Percentiles rank a stretch among this genome's conserved stretches.
Evolutionary conservation across 495 filamentous ascomycete species (phyloP).

Genomic region (Daldinia bambusicola): DNA sequence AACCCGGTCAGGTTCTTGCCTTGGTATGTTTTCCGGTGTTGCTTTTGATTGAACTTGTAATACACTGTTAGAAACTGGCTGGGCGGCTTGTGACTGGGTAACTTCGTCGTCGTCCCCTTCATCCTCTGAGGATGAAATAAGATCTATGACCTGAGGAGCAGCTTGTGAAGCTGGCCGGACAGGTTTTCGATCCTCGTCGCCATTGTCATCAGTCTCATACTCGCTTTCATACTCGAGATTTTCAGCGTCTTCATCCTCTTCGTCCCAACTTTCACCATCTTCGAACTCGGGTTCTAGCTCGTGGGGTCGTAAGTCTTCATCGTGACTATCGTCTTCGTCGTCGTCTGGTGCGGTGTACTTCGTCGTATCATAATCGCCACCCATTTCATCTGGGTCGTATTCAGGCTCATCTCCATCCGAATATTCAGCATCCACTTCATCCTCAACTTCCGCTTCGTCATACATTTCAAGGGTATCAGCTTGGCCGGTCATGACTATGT

Average conservation of each 20-base stretch:
- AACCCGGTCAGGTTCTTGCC: neutral
- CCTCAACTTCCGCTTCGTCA: slow-evolving; percentile 43
- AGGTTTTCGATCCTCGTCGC: slow-evolving; percentile 17
- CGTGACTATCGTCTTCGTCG: slow-evolving; percentile 53
- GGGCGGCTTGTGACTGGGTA: neutral
- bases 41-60: slow-evolving; percentile 4
- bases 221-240: slow-evolving; percentile 39
- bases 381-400: slow-evolving; percentile 49
- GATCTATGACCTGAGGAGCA: slow-evolving; percentile 51
- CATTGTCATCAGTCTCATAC: slow-evolving; percentile 36
- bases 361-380: slow-evolving; percentile 45
- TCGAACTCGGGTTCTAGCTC: slow-evolving; percentile 43
- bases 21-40: neutral
- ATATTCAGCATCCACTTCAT: slow-evolving; percentile 43
- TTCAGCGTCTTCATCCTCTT: slow-evolving; percentile 45
- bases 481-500: slow-evolving; percentile 35
- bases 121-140: slow-evolving; percentile 55
- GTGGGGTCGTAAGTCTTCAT: slow-evolving; percentile 44
- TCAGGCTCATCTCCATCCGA: slow-evolving; percentile 54
- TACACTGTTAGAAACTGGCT: neutral
- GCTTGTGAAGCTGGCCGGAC: slow-evolving; percentile 21
- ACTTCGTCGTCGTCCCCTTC: slow-evolving; percentile 44
- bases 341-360: slow-evolving; percentile 48
- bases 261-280: slow-evolving; percentile 46
- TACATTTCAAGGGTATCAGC: slow-evolving; percentile 41